phyloP scores from a whole-genome alignment of 164 flowering plant genomes.

The Malania oleifera region DNA sequence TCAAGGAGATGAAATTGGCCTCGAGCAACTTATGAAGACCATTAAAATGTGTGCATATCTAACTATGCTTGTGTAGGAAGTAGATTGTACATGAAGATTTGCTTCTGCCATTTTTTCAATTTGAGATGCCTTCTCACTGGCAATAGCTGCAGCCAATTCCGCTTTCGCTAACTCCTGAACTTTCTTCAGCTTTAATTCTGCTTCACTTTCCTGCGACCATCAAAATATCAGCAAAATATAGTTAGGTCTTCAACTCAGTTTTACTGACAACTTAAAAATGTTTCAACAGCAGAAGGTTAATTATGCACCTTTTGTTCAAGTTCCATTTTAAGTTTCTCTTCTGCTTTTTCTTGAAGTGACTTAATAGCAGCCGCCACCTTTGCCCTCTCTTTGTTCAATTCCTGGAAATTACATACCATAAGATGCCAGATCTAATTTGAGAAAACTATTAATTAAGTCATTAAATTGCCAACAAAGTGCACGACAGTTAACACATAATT shows the following conservation, averaged over 20 bases:
- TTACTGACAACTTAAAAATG: background rate
- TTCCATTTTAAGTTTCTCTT: conserved; percentile 66
- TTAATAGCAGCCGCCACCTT: conserved; percentile 72
- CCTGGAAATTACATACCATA: conserved; percentile 35
- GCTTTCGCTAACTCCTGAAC: conserved; percentile 75
- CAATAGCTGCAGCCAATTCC: conserved; percentile 77
- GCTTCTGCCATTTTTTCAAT: conserved; percentile 95
- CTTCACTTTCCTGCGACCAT: conserved; percentile 68
- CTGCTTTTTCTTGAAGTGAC: conserved; percentile 75
- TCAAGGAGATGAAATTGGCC: background rate
- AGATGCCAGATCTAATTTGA: no score
- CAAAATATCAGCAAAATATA: conserved; percentile 5
- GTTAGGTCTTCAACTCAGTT: conserved; percentile 1
- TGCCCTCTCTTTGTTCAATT: conserved; percentile 68
- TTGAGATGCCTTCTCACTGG: conserved; percentile 85
- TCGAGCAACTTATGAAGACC: background rate
- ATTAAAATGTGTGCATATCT: background rate
- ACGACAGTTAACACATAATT: no score
- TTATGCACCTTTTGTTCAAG: conserved; percentile 67
- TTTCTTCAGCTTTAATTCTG: conserved; percentile 54
- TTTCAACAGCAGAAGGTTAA: conserved; percentile 1
- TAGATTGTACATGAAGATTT: conserved; percentile 67
- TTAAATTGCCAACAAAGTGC: no score
- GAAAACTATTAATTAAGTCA: no score
- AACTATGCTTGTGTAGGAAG: conserved; percentile 7